A percentile compares a stretch with the other conserved stretches of the same genome.
phyloP scores from a whole-genome alignment of 2,329 filamentous ascomycete species.

The Trematosphaeria pertusa region DNA sequence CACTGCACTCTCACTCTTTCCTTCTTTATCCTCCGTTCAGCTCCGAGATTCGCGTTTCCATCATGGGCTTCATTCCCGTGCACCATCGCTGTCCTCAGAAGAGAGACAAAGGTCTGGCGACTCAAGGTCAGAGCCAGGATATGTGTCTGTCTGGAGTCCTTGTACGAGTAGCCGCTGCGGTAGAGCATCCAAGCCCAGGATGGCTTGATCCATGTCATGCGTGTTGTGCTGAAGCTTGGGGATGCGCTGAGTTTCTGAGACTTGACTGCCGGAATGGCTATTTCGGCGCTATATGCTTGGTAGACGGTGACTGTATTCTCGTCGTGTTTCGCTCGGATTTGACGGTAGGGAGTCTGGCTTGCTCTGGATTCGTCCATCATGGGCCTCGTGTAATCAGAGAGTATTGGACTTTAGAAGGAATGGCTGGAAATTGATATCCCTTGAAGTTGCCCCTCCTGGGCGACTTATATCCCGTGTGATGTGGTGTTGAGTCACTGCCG shows the following conservation, averaged over 20 bases:
- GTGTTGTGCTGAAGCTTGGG: conserved; percentile 58
- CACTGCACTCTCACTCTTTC: conserved; percentile 64
- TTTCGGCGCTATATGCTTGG: conserved; percentile 64
- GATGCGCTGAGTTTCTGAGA: conserved; percentile 61
- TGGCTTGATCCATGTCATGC: conserved; percentile 72
- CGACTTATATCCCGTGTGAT: too few species aligned
- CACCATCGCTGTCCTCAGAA: conserved; percentile 51
- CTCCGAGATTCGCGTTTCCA: background rate
- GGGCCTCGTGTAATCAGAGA: too few species aligned
- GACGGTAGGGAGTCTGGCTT: conserved; percentile 38
- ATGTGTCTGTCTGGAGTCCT: conserved; percentile 61
- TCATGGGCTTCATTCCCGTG: conserved; percentile 12
- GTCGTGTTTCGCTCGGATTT: conserved; percentile 62
- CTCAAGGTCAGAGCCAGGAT: conserved; percentile 66
- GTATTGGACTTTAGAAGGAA: too few species aligned
- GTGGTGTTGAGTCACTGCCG: too few species aligned
- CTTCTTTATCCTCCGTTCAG: too few species aligned
- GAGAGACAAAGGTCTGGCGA: conserved; percentile 56
- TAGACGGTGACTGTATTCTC: conserved; percentile 65
- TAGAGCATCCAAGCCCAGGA: conserved; percentile 71
- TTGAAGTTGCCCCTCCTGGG: too few species aligned
- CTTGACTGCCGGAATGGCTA: conserved; percentile 61
- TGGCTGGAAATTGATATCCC: too few species aligned
- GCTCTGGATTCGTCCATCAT: background rate
- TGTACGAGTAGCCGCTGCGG: conserved; percentile 66